Conservation (phyloP, 768 basidiomycete species). For the Floccularia luteovirens region DNA sequence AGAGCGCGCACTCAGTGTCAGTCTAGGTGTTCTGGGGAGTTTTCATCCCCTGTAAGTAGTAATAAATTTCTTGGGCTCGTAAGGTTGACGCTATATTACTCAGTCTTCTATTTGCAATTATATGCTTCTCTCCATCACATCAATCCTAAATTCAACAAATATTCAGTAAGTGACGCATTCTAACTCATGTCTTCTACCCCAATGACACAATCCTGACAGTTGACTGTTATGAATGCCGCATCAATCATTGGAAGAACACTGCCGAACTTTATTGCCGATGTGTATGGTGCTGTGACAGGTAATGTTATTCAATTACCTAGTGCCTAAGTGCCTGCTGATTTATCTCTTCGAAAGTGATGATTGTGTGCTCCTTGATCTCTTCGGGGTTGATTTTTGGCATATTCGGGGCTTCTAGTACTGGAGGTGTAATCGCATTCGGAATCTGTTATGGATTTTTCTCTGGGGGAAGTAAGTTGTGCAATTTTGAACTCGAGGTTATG, state of each 20-base stretch:
- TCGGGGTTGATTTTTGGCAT: slow-evolving; percentile 41
- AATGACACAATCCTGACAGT: slow-evolving; percentile 17
- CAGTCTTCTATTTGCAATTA: slow-evolving; percentile 47
- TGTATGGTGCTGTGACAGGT: slow-evolving; percentile 42
- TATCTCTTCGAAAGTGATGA: slow-evolving; percentile 26
- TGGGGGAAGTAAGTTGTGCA: slow-evolving; percentile 34
- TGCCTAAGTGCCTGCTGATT: slow-evolving; percentile 2
- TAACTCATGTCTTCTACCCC: not conserved
- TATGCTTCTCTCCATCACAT: slow-evolving; percentile 33
- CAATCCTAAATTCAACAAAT: slow-evolving; percentile 29
- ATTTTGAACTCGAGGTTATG: not conserved
- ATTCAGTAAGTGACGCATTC: slow-evolving; percentile 23
- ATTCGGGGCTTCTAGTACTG: slow-evolving; percentile 34
- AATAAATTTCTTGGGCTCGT: not conserved
- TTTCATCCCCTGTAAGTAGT: slow-evolving; percentile 39
- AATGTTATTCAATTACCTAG: slow-evolving; percentile 8
- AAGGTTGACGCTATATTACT: not conserved
- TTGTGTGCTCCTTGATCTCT: slow-evolving; percentile 29
- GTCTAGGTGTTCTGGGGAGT: slow-evolving; percentile 40
- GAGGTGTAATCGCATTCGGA: slow-evolving; percentile 35
- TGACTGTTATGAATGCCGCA: slow-evolving; percentile 44
- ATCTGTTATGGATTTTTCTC: slow-evolving; percentile 50
- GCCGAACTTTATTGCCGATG: slow-evolving; percentile 46
- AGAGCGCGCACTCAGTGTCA: slow-evolving; percentile 5
- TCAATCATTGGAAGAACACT: slow-evolving; percentile 53